Percentiles rank a stretch among this genome's conserved stretches.
Evolutionary conservation across 805 yeast genomes (phyloP).

Genomic region (Brettanomyces sp.): DNA sequence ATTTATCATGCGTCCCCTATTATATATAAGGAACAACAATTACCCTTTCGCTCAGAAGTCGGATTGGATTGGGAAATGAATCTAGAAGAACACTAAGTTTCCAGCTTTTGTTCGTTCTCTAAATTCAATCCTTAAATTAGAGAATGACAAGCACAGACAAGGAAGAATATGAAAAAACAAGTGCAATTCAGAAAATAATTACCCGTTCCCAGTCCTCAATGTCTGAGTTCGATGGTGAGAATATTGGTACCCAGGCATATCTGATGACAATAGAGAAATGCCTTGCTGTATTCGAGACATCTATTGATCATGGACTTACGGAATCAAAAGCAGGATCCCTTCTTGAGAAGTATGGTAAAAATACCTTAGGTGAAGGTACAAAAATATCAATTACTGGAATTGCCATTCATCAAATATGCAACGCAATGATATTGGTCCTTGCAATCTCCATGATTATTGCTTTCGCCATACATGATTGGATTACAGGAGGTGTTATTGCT

Average conservation of each 20-base stretch:
- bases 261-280: conserved; percentile 13
- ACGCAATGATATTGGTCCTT: conserved; percentile 72
- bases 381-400: conserved; percentile 46
- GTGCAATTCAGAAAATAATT: conserved; percentile 4
- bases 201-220: conserved; percentile 3
- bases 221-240: neutral
- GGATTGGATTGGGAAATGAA: too few species aligned
- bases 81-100: too few species aligned
- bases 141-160: too few species aligned
- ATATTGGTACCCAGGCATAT: conserved; percentile 13
- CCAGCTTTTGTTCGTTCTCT: too few species aligned
- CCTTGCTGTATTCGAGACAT: conserved; percentile 23
- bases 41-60: too few species aligned
- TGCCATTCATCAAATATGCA: conserved; percentile 56
- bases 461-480: conserved; percentile 68
- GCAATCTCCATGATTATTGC: conserved; percentile 63
- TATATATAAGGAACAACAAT: too few species aligned
- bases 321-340: conserved; percentile 22
- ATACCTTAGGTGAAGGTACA: conserved; percentile 51
- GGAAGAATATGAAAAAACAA: conserved; percentile 6
- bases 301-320: conserved; percentile 39
- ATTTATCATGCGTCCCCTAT: too few species aligned
- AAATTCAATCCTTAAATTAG: too few species aligned
- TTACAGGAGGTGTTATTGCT: conserved; percentile 73
- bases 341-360: conserved; percentile 39